phyloP scores from a whole-genome alignment of 129 eudicot genomes.

The Helianthus tuberosus region DNA sequence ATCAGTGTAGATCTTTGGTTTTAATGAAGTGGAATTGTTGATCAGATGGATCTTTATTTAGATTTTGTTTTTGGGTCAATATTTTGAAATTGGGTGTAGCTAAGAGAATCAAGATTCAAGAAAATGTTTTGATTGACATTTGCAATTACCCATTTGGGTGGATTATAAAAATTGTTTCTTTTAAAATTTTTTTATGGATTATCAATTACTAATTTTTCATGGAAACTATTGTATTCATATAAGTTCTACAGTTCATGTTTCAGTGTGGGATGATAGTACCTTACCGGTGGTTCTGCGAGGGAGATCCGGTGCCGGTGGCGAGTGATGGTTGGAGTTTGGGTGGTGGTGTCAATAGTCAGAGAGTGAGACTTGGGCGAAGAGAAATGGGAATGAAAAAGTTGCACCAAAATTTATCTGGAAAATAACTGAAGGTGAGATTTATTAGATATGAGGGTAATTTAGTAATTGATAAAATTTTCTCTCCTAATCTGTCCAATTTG shows the following conservation, averaged over 20 bases:
- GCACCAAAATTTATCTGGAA: no score
- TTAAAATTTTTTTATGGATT: constrained; percentile 2
- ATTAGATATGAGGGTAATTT: no score
- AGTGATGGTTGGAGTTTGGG: no score
- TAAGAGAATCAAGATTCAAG: no score
- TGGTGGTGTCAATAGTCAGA: no score
- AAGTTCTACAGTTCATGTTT: neutral
- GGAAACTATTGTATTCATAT: neutral
- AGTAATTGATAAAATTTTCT: no score
- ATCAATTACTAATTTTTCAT: neutral
- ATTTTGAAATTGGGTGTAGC: neutral
- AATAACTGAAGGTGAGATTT: no score
- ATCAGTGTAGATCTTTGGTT: constrained; percentile 20
- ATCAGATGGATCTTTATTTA: neutral
- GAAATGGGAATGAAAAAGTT: no score
- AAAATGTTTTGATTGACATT: constrained; percentile 1
- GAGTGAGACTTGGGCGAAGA: no score
- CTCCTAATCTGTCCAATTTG: no score
- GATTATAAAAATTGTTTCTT: neutral
- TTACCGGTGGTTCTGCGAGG: no score
- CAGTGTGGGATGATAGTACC: neutral
- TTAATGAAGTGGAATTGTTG: constrained; percentile 15
- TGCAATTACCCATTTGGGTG: neutral
- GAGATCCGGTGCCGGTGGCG: no score
- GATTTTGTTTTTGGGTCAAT: neutral